Conservation (phyloP, 306 rosid species). For the Sechiopsis laciniata region DNA sequence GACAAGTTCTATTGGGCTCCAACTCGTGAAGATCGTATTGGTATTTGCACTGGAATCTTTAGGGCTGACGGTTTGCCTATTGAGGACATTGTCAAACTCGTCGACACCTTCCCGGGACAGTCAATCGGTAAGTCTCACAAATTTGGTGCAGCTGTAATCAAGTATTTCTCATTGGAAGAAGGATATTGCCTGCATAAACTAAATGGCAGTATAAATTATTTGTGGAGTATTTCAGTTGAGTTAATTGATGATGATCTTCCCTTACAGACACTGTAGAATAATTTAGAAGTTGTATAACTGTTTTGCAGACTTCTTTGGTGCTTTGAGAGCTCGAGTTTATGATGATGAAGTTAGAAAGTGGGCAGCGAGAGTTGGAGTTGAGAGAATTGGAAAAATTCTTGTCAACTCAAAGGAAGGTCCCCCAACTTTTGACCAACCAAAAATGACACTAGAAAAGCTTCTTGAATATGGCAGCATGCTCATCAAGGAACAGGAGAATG, state of each 20-base stretch:
- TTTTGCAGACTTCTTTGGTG: constrained; percentile 49
- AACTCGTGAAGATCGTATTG: constrained; percentile 46
- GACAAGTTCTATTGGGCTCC: constrained; percentile 62
- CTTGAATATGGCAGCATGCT: constrained; percentile 46
- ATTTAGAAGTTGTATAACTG: neutral
- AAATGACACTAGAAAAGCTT: constrained; percentile 49
- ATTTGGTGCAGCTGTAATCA: neutral
- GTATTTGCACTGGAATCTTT: constrained; percentile 49
- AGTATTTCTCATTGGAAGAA: neutral
- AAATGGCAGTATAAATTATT: neutral
- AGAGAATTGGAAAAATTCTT: constrained; percentile 42
- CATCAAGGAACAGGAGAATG: constrained; percentile 46
- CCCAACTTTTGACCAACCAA: constrained; percentile 50
- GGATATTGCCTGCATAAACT: neutral
- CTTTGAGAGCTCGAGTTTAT: constrained; percentile 46
- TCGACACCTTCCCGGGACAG: constrained; percentile 52
- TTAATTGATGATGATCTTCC: constrained; percentile 2
- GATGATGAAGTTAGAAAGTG: constrained; percentile 58
- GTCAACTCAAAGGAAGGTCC: constrained; percentile 52
- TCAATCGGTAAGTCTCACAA: constrained; percentile 39
- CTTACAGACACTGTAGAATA: neutral
- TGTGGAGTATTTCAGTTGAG: constrained; percentile 5
- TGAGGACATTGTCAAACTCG: constrained; percentile 42
- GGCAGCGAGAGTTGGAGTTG: constrained; percentile 39
- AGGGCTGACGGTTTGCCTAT: constrained; percentile 32